These are phyloP conservation scores for Pseudogymnoascus sp. DNA, from an alignment of 2,329 filamentous ascomycete genomes.

Conservation along the genomic window DNA sequence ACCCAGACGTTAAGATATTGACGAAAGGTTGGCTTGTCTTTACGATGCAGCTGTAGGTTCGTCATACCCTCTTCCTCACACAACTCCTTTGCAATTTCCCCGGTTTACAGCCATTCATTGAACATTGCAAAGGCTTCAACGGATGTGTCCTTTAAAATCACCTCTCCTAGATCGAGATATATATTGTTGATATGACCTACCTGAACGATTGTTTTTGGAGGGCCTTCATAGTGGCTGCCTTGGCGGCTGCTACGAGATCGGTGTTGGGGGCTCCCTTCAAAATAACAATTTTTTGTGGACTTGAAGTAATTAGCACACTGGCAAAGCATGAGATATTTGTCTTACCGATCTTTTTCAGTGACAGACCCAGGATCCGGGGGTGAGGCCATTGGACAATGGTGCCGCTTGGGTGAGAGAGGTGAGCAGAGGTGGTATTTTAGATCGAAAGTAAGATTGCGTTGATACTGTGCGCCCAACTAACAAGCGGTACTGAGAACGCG, in stretches of 20 bases:
- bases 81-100: not conserved
- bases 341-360: no score
- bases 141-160: slow-evolving; percentile 10
- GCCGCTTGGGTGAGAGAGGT: not conserved
- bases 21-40: not conserved
- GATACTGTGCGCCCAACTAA: not conserved
- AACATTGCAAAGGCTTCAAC: slow-evolving; percentile 13
- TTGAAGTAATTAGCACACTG: no score
- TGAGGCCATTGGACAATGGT: no score
- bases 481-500: not conserved
- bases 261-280: no score
- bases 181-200: not conserved
- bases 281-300: no score
- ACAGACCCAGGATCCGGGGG: no score
- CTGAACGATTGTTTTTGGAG: no score
- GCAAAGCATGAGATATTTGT: no score
- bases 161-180: not conserved
- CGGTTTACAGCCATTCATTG: slow-evolving; percentile 15
- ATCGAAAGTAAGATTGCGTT: not conserved
- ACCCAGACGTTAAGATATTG: not conserved
- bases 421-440: not conserved
- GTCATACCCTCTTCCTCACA: not conserved
- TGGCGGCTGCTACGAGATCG: not conserved
- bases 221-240: not conserved
- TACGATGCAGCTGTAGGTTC: not conserved